A percentile compares a stretch with the other conserved stretches of the same genome.
Conservation (phyloP, 2,329 filamentous ascomycete genomes). For the Alternaria sp. region DNA sequence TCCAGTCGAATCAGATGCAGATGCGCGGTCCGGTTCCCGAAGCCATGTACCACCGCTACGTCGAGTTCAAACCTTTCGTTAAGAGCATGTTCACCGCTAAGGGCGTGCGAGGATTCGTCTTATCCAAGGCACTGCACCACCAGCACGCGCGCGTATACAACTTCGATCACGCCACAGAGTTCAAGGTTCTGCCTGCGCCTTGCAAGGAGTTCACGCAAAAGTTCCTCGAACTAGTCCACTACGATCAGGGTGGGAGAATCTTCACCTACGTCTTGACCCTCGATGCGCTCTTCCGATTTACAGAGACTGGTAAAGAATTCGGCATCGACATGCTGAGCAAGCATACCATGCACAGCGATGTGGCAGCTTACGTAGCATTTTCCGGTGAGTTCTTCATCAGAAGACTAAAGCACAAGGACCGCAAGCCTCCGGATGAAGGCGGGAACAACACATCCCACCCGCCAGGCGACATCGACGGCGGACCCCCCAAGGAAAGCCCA, state of each 20-base stretch:
- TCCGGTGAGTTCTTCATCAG: slow-evolving; percentile 93
- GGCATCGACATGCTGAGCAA: slow-evolving; percentile 92
- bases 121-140: slow-evolving; percentile 86
- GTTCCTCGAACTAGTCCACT: slow-evolving; percentile 86
- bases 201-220: slow-evolving; percentile 74
- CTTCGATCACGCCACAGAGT: slow-evolving; percentile 77
- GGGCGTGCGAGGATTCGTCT: slow-evolving; percentile 77
- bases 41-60: slow-evolving; percentile 86
- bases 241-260: slow-evolving; percentile 81
- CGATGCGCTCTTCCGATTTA: slow-evolving; percentile 86
- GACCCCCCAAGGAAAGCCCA: slow-evolving; percentile 48
- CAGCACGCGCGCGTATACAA: slow-evolving; percentile 91
- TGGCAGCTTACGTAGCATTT: slow-evolving; percentile 88
- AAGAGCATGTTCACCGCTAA: slow-evolving; percentile 83
- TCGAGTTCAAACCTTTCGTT: slow-evolving; percentile 91
- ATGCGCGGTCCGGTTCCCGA: slow-evolving; percentile 81
- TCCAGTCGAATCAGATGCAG: slow-evolving; percentile 92
- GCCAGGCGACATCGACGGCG: slow-evolving; percentile 56
- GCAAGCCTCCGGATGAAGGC: slow-evolving; percentile 41
- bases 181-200: slow-evolving; percentile 70
- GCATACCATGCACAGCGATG: slow-evolving; percentile 96
- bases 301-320: slow-evolving; percentile 94
- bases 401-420: slow-evolving; percentile 62
- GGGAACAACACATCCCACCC: slow-evolving; percentile 58
- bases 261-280: slow-evolving; percentile 93